Conservation (phyloP, 139 green algal genomes). For the Volvox africanus region DNA sequence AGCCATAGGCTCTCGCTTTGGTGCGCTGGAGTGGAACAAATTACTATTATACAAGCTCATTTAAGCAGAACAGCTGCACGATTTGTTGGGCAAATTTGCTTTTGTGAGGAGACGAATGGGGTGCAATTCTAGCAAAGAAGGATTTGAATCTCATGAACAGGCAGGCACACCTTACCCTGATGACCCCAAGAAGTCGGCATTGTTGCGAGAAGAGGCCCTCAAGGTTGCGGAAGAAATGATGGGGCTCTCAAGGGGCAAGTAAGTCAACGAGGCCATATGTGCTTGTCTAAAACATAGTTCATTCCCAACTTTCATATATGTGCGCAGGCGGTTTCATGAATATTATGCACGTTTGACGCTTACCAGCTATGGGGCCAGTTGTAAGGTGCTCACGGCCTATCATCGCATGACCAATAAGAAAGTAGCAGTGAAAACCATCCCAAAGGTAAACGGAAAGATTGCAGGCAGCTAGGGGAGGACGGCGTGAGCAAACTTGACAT, state of each 20-base stretch:
- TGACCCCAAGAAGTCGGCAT: background rate
- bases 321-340: conserved; percentile 48
- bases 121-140: conserved; percentile 25
- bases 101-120: conserved; percentile 18
- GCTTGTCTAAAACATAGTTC: background rate
- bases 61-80: background rate
- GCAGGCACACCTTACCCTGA: background rate
- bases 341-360: conserved; percentile 44
- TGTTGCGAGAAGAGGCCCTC: background rate
- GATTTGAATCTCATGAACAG: background rate
- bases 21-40: background rate
- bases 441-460: conserved; percentile 54
- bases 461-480: background rate
- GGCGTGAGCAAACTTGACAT: background rate
- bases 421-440: conserved; percentile 67
- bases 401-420: conserved; percentile 25
- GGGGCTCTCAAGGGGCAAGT: background rate
- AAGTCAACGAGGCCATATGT: background rate
- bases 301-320: background rate
- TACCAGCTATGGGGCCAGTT: conserved; percentile 52
- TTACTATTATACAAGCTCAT: background rate
- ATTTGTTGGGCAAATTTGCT: background rate
- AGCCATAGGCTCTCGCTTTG: background rate
- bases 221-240: conserved; percentile 41
- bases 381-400: conserved; percentile 55